phyloP scores from a whole-genome alignment of 495 filamentous ascomycete species.

The Astrocystis sublimbata region DNA sequence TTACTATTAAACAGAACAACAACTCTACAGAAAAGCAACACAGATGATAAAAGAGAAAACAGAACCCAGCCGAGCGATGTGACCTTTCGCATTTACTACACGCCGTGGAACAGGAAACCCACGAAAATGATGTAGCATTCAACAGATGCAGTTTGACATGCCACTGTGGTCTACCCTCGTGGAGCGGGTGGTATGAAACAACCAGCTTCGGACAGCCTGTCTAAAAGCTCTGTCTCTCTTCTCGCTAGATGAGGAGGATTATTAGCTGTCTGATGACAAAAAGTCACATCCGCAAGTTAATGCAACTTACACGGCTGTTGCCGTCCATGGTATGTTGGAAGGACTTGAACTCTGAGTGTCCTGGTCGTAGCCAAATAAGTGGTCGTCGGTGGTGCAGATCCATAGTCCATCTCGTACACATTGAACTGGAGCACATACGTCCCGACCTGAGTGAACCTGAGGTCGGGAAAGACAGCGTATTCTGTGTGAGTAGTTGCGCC shows the following conservation, averaged over 20 bases:
- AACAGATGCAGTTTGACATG: background rate
- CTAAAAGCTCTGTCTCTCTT: constrained; percentile 1
- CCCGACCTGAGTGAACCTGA: background rate
- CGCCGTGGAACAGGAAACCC: no score
- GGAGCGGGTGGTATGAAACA: constrained; percentile 3
- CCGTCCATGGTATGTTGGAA: background rate
- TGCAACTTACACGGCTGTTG: constrained; percentile 13
- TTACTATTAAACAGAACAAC: no score
- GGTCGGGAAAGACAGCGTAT: constrained; percentile 16
- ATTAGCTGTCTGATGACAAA: constrained; percentile 4
- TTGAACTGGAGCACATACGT: constrained; percentile 10
- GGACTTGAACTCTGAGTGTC: constrained; percentile 2
- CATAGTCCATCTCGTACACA: constrained; percentile 13
- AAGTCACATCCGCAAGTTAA: background rate
- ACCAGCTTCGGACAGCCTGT: background rate
- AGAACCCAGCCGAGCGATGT: no score
- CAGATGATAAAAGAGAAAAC: no score
- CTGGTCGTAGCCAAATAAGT: background rate
- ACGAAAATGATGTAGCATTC: background rate
- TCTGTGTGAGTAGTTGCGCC: background rate
- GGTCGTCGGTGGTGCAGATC: background rate
- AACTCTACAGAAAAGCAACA: no score
- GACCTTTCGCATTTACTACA: no score
- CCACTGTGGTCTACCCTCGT: background rate
- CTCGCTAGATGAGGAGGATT: background rate